Conservation (phyloP, 306 rosid species). For the Vigna trinervia region DNA sequence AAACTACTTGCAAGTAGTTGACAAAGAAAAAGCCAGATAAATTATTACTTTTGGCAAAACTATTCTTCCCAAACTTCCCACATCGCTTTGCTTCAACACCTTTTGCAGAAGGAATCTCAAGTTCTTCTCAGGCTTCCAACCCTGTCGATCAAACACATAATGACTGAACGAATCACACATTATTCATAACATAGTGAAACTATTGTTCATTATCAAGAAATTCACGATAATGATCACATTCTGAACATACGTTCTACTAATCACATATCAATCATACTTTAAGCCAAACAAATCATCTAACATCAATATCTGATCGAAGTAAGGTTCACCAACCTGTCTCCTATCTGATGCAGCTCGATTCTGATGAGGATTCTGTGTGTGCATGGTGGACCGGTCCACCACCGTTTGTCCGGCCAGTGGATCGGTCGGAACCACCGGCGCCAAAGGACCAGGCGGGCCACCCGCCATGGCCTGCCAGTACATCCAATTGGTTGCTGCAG, state of each 20-base stretch:
- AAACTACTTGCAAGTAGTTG: neutral
- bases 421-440: conserved; percentile 43
- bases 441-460: conserved; percentile 32
- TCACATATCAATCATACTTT: conserved; percentile 1
- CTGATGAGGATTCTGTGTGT: conserved; percentile 54
- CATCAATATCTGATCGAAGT: neutral
- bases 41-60: conserved; percentile 85
- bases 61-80: conserved; percentile 91
- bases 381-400: conserved; percentile 54
- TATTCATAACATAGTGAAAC: neutral
- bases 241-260: neutral
- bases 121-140: conserved; percentile 95
- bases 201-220: neutral
- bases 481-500: conserved; percentile 63
- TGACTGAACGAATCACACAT: conserved; percentile 3
- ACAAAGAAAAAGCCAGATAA: neutral
- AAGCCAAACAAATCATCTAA: neutral
- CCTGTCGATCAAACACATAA: conserved; percentile 53
- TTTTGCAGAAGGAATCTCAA: conserved; percentile 91
- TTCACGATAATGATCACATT: neutral
- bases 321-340: conserved; percentile 60
- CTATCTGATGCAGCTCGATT: conserved; percentile 47
- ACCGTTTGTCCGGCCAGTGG: neutral
- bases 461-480: conserved; percentile 67
- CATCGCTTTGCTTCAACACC: conserved; percentile 99